Evolutionary conservation across 176 grass and related monocot species (phyloP).

Genomic region (maize (Zea mays)): DNA sequence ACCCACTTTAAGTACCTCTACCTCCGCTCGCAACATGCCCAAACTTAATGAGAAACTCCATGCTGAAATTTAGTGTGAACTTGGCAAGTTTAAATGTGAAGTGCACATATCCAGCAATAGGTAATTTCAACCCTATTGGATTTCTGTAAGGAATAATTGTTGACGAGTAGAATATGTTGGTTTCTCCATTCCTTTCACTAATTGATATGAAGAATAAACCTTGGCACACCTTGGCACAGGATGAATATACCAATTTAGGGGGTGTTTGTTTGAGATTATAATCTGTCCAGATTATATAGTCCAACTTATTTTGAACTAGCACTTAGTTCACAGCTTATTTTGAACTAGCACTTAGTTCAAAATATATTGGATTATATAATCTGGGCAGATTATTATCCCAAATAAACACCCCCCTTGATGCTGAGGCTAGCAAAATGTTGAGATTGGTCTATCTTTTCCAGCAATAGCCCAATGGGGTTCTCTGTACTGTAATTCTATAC

Average conservation of each 20-base stretch:
- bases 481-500: background rate
- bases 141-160: background rate
- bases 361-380: no score
- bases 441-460: background rate
- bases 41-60: background rate
- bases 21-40: background rate
- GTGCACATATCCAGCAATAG: background rate
- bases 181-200: background rate
- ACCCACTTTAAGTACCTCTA: conserved; percentile 1
- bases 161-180: background rate
- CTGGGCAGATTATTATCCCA: no score
- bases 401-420: no score
- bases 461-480: background rate
- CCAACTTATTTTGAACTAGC: no score
- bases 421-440: background rate
- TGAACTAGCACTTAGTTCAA: no score
- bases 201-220: background rate
- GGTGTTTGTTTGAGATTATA: no score
- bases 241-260: background rate
- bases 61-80: background rate
- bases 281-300: no score
- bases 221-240: background rate
- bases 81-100: background rate
- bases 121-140: background rate
- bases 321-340: no score